Evolutionary conservation across 345 rosid species (phyloP).

Genomic region (Draba incana): DNA sequence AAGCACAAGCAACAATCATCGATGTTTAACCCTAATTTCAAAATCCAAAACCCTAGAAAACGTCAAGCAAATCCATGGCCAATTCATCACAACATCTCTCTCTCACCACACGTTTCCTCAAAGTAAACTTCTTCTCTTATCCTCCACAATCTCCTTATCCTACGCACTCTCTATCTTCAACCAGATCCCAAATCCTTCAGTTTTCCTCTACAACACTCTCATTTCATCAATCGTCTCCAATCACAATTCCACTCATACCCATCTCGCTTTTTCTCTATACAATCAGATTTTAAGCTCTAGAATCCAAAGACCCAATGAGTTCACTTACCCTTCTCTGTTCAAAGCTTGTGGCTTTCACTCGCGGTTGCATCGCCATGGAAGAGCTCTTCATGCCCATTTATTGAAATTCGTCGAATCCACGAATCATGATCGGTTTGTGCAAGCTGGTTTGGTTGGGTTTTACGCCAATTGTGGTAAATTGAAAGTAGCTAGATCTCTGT

Average conservation of each 20-base stretch:
- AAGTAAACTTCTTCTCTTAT: slow-evolving; percentile 54
- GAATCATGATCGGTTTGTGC: slow-evolving; percentile 52
- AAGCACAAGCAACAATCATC: slow-evolving; percentile 47
- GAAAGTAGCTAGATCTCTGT: slow-evolving; percentile 53
- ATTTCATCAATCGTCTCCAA: slow-evolving; percentile 50
- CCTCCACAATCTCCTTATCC: slow-evolving; percentile 45
- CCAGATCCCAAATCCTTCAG: slow-evolving; percentile 52
- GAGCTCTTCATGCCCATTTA: slow-evolving; percentile 60
- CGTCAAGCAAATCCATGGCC: slow-evolving; percentile 60
- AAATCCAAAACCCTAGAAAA: slow-evolving; percentile 51
- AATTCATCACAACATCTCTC: slow-evolving; percentile 53
- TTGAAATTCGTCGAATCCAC: slow-evolving; percentile 54
- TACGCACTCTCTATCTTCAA: slow-evolving; percentile 56
- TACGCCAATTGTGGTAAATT: slow-evolving; percentile 55
- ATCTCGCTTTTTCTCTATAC: slow-evolving; percentile 56
- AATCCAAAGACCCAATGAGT: slow-evolving; percentile 49
- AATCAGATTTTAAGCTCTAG: slow-evolving; percentile 35
- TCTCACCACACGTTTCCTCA: slow-evolving; percentile 67
- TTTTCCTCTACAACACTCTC: slow-evolving; percentile 65
- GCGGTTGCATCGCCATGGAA: slow-evolving; percentile 47
- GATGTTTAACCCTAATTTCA: slow-evolving; percentile 44
- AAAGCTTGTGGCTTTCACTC: slow-evolving; percentile 55
- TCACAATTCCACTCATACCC: slow-evolving; percentile 38
- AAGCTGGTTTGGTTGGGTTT: slow-evolving; percentile 58
- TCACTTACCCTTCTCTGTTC: slow-evolving; percentile 71